phyloP scores from a whole-genome alignment of 2,329 filamentous ascomycete genomes.

The Xylaria sp. region DNA sequence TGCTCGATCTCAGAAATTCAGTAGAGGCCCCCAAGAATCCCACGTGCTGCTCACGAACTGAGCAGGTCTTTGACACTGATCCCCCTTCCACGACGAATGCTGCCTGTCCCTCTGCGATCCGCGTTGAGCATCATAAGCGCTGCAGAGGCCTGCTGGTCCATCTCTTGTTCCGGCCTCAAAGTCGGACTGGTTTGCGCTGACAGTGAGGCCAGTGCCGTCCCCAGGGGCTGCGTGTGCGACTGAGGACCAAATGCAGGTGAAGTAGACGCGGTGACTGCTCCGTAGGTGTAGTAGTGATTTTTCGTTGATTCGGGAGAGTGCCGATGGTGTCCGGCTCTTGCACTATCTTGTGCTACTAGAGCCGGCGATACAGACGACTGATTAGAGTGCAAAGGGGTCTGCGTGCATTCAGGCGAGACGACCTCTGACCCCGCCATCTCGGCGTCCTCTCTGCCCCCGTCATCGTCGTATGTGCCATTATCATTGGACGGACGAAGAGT shows the following conservation, averaged over 20 bases:
- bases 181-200: conserved; percentile 63
- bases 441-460: conserved; percentile 50
- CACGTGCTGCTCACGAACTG: conserved; percentile 45
- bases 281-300: conserved; percentile 47
- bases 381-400: conserved; percentile 37
- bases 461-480: conserved; percentile 41
- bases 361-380: conserved; percentile 58
- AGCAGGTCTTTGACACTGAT: conserved; percentile 59
- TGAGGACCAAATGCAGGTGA: conserved; percentile 51
- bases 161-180: conserved; percentile 57
- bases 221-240: conserved; percentile 44
- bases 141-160: conserved; percentile 79
- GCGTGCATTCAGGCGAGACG: conserved; percentile 51
- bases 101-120: conserved; percentile 62
- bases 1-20: background rate
- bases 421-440: conserved; percentile 63
- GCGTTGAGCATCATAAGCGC: conserved; percentile 86
- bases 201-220: conserved; percentile 43
- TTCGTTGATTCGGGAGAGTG: conserved; percentile 55
- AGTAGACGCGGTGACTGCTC: conserved; percentile 39
- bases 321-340: conserved; percentile 51
- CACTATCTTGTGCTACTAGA: conserved; percentile 51
- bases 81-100: conserved; percentile 43
- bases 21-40: background rate
- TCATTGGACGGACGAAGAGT: conserved; percentile 34